Percentiles rank a stretch among this genome's conserved stretches.
Evolutionary conservation across 192 early-diverging fungal genomes (phyloP).

Genomic region (Linnemannia zychae): DNA sequence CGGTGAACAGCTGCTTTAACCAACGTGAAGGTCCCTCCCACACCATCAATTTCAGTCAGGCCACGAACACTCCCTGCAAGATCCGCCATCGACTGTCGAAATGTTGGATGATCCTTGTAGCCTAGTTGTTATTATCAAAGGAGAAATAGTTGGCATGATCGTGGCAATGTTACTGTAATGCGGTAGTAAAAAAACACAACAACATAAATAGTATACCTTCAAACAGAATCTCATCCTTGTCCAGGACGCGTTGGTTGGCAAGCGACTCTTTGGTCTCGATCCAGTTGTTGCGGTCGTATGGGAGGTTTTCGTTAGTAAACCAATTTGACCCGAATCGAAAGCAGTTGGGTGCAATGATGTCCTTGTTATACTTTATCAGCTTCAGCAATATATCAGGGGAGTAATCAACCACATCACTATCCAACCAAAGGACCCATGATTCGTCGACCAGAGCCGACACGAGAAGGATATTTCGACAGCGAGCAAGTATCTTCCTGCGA

Average conservation of each 20-base stretch:
- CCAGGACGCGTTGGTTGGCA: conserved; percentile 55
- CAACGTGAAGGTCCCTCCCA: conserved; percentile 77
- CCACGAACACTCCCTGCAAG: conserved; percentile 35
- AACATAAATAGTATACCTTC: conserved; percentile 55
- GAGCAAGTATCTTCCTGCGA: conserved; percentile 72
- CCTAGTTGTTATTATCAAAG: conserved; percentile 32
- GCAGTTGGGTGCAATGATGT: conserved; percentile 77
- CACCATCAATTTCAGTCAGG: conserved; percentile 72
- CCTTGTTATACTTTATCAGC: conserved; percentile 74
- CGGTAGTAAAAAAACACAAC: too few species aligned
- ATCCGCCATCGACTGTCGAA: conserved; percentile 62
- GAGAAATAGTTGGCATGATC: background rate
- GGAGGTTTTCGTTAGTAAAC: conserved; percentile 62
- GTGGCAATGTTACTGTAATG: too few species aligned
- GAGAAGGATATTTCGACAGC: conserved; percentile 73
- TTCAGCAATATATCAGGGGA: conserved; percentile 69
- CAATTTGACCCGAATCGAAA: conserved; percentile 58
- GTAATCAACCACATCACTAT: conserved; percentile 79
- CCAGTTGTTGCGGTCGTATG: conserved; percentile 81
- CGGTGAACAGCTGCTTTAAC: conserved; percentile 77
- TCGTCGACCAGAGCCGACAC: conserved; percentile 69
- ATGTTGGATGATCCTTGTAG: conserved; percentile 58
- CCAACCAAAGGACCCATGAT: conserved; percentile 82
- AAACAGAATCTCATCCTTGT: conserved; percentile 57
- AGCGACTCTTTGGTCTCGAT: conserved; percentile 71